Base-by-base conservation (phyloP, 495 filamentous ascomycete genomes). In the Lophiostoma macrostomum region DNA sequence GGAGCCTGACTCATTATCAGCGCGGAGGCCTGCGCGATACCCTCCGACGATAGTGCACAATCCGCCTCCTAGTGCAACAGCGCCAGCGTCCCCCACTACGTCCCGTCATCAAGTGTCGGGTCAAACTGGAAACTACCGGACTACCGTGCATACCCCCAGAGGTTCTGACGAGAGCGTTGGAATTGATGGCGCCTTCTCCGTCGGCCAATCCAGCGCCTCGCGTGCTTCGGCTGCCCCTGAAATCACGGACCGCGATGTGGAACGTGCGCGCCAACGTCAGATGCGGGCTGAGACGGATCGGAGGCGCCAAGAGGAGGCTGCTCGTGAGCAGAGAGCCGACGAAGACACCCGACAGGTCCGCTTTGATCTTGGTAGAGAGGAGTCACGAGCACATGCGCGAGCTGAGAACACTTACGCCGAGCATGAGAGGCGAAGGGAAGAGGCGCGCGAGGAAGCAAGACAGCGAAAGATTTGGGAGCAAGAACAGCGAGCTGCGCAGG, bases 41-140 rank as follows among this genome's bases (percentile, higher is more conserved):
- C 53, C 53, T 14, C 53, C 48, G 4, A 52, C 53, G 13, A 48
- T 56, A 11, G 41, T 61, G n/a, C 58, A 62, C 35, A 57, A 62
- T 24, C 48, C 58, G 13, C 40, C 35, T 13, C 32, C 45, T 10
- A 36, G 30, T 2, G 35, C 39, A 19, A n/a, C 23, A 14, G 3
- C 42, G 10, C 35, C 50, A 7, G 24, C 47, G n/a, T 44, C 53
- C 12, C 46, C 58, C 5, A 38, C 36, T 18, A 24, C 22, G 20
- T 42, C 57, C 16, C 58, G 45, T 34, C 31, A n/a, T n/a, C n/a
- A n/a, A n/a, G n/a, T n/a, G n/a, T n/a, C n/a, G n/a, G n/a, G 2
- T 53, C 56, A n/a, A 44, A 31, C 22, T 38, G 27, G 3, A 50
- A 50, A 29, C 55, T n/a, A 10, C 31, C 23, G 34, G 18, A 49